These are phyloP conservation scores for Sedum album DNA, from an alignment of 164 flowering plant species.

Conservation along the genomic window DNA sequence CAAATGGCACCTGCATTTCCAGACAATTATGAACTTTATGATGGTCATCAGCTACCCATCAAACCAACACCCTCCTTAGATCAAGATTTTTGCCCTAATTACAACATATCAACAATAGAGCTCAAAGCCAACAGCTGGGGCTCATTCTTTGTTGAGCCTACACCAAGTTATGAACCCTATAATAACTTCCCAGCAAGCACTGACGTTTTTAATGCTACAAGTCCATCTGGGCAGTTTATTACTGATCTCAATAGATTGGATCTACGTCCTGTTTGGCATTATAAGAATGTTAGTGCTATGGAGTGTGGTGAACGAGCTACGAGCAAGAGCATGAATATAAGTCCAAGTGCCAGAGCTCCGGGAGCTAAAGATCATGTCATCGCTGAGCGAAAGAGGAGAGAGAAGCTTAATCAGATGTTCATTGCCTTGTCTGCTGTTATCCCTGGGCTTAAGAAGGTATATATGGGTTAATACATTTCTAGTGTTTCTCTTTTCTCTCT, in stretches of 20 bases:
- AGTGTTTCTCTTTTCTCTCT: too few species aligned
- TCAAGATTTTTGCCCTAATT: background rate
- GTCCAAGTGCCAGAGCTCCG: constrained; percentile 20
- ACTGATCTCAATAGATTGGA: background rate
- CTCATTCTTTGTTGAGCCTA: constrained; percentile 18
- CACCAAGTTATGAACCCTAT: constrained; percentile 17
- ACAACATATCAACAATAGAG: constrained; percentile 38
- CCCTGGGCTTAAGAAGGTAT: constrained; percentile 82
- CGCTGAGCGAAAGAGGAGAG: constrained; percentile 73
- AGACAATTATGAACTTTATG: constrained; percentile 13
- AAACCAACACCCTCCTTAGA: constrained; percentile 16
- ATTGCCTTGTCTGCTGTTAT: constrained; percentile 64
- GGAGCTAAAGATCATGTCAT: constrained; percentile 51
- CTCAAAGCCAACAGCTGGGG: constrained; percentile 39
- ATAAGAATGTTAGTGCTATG: constrained; percentile 18
- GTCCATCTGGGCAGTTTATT: constrained; percentile 19
- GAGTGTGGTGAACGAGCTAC: constrained; percentile 30
- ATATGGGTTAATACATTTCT: background rate
- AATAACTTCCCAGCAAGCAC: constrained; percentile 9
- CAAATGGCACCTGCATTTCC: constrained; percentile 38
- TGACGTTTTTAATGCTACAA: constrained; percentile 22
- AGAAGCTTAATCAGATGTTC: constrained; percentile 68
- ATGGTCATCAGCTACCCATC: constrained; percentile 13
- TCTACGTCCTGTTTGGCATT: background rate
- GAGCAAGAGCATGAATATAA: constrained; percentile 16